A percentile compares a stretch with the other conserved stretches of the same genome.
Conservation (phyloP, 2,329 filamentous ascomycete species). For the Fusarium mexicanum region DNA sequence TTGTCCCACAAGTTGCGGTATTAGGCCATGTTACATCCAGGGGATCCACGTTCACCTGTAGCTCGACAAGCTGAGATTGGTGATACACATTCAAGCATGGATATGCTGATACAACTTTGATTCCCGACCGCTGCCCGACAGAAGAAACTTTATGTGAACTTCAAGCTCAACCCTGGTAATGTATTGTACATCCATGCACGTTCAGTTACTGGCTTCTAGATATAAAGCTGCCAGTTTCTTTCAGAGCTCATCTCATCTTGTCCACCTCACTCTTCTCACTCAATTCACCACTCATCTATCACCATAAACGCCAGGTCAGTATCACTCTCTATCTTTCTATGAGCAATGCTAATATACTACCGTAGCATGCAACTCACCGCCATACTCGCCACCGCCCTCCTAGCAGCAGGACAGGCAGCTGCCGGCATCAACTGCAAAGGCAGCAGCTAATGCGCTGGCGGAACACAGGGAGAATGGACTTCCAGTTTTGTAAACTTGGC, state of each 20-base stretch:
- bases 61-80: background rate
- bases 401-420: background rate
- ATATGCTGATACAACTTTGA: background rate
- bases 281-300: accelerated
- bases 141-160: background rate
- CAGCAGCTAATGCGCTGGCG: background rate
- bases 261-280: background rate
- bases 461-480: background rate
- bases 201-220: background rate
- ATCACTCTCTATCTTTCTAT: background rate
- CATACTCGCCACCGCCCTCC: background rate
- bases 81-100: background rate
- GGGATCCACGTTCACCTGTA: background rate
- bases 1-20: background rate
- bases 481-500: background rate
- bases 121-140: background rate
- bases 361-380: background rate
- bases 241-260: accelerated
- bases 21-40: background rate
- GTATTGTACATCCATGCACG: background rate
- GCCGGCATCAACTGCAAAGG: background rate
- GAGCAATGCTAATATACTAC: no score
- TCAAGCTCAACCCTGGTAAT: background rate
- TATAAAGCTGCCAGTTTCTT: background rate
- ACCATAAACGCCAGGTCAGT: background rate